Conservation (phyloP, 2,329 filamentous ascomycete species). For the Trichoderma polysporum region DNA sequence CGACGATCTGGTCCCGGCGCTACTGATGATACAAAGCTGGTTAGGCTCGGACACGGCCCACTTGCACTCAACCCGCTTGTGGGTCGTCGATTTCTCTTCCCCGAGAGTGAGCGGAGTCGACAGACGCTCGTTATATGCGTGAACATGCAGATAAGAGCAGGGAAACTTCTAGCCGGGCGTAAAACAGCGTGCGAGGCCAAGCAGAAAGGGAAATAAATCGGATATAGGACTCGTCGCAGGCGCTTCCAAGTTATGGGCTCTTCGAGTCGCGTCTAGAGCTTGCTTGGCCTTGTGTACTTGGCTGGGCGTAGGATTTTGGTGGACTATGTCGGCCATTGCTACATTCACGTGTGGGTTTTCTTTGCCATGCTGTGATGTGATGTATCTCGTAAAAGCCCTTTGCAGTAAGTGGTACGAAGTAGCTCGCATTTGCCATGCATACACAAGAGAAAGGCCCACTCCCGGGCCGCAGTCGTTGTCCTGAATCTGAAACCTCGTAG, state of each 20-base stretch:
- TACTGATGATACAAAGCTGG: constrained; percentile 32
- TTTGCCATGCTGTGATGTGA: not conserved
- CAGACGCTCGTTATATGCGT: not conserved
- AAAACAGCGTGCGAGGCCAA: not conserved
- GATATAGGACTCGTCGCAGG: not conserved
- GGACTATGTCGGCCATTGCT: not conserved
- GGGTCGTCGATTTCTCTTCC: constrained; percentile 12
- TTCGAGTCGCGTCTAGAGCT: not conserved
- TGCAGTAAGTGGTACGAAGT: not conserved
- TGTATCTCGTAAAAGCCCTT: not conserved
- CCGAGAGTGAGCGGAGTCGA: not conserved
- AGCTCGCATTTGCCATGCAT: not conserved
- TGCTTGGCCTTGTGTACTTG: not conserved
- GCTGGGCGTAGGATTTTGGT: not conserved
- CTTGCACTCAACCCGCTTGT: constrained; percentile 19
- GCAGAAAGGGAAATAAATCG: constrained; percentile 3
- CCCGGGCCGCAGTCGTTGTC: not conserved
- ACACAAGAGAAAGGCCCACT: not conserved
- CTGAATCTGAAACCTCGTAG: constrained; percentile 4
- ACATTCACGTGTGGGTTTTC: not conserved
- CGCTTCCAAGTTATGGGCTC: not conserved
- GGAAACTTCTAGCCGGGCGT: not conserved
- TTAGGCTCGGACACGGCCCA: constrained; percentile 26
- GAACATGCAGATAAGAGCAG: not conserved
- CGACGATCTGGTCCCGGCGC: constrained; percentile 39